These are phyloP conservation scores for Striga asiatica DNA, from an alignment of 257 asterid genomes.

Conservation along the genomic window DNA sequence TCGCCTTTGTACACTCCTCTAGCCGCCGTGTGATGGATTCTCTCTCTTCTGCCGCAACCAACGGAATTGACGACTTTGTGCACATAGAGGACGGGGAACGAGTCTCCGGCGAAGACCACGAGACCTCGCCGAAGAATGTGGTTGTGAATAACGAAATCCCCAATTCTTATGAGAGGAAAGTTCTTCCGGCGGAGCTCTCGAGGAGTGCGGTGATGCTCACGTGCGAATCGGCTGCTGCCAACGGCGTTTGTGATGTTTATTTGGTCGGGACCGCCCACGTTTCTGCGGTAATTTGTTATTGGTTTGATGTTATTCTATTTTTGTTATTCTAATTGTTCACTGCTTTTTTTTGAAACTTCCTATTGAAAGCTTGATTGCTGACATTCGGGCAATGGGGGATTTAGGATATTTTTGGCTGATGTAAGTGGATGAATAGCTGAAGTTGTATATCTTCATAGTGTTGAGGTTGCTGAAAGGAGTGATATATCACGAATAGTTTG, in stretches of 20 bases:
- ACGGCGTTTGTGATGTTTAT: conserved; percentile 78
- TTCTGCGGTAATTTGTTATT: conserved; percentile 39
- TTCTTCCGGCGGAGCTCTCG: conserved; percentile 59
- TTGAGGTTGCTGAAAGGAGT: not conserved
- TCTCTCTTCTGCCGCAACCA: conserved; percentile 22
- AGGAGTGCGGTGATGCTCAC: conserved; percentile 47
- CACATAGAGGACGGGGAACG: conserved; percentile 25
- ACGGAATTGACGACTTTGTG: conserved; percentile 36
- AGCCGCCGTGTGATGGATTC: conserved; percentile 30
- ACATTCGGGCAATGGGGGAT: not conserved
- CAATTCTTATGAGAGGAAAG: conserved; percentile 31
- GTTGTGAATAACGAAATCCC: conserved; percentile 8
- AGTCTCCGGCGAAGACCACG: conserved; percentile 12
- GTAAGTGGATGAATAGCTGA: not conserved
- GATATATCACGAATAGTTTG: no score
- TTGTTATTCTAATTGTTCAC: not conserved
- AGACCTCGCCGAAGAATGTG: conserved; percentile 16
- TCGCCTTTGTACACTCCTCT: not conserved
- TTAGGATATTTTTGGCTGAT: not conserved
- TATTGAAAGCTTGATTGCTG: not conserved
- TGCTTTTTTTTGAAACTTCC: not conserved
- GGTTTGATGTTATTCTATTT: not conserved
- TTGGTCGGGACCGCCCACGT: conserved; percentile 89
- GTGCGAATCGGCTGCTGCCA: conserved; percentile 65
- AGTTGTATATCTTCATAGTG: not conserved